Evolutionary conservation across 23 red algal species (phyloP), one percentile per base, ranked within the genome.

Genomic region (Agarophyton chilense): DNA sequence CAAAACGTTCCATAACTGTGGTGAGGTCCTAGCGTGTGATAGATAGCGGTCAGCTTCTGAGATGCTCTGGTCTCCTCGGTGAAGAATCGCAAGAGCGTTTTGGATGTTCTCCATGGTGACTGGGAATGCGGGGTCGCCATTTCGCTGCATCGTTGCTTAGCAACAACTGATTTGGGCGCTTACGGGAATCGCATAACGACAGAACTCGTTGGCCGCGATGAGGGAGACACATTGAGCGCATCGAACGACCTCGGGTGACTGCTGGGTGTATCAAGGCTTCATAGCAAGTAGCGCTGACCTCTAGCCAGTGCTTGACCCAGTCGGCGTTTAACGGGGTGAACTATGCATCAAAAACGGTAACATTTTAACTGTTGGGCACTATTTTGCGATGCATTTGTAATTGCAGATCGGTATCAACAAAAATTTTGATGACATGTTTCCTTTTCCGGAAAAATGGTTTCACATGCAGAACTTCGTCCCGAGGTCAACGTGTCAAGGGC

Each of bases 41-140:
- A 78, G 47, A 57, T 52, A 78, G 45, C 47, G 74, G 74, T 78
- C 74, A 54, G 74, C 74, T 24, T 78, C 44, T 19, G 44, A 53
- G 24, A 78, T 16, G 52, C 74, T 44, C 31, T 53, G 49, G 74
- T 78, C 74, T 34, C 74, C 74, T 16, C 16, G 74, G 16, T 78
- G 74, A 33, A 78, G 74, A 50, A 78, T 47, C 46, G 47, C 13
- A 28, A 78, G 46, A 53, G 74, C 74, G 18, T 78, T 53, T 8
- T 52, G 49, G 45, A 78, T 57, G 74, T 53, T 78, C 33, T 53
- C 74, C 8, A 47, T 39, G 40, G 74, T 72, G 39, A 72, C 29
- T 72, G 65, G 36, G 36, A 72, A 11, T 19, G 4, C 29, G 36
- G 34, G 36, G 36, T 72, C 65, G 16, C 34, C 65, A 72, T 72